These are phyloP conservation scores for Flaveria floridana DNA, from an alignment of 140 eudicot species.

Conservation along the genomic window DNA sequence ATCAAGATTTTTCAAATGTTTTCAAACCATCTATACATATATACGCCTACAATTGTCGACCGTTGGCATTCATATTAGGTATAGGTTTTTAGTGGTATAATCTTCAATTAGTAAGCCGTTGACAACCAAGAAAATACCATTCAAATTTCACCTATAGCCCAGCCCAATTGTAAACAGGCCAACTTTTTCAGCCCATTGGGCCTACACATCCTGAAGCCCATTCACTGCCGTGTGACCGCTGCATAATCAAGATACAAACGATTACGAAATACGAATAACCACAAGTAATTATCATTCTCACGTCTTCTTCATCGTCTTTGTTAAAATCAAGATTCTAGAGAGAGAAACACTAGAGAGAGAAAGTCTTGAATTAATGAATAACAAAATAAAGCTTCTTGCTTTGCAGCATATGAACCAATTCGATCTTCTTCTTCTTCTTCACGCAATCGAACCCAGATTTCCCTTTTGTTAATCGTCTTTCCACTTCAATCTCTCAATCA, in stretches of 20 bases:
- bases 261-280: slow-evolving; percentile 3
- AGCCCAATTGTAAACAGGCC: not conserved
- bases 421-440: slow-evolving; percentile 21
- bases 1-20: not conserved
- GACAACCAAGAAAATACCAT: not conserved
- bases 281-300: slow-evolving; percentile 22
- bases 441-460: slow-evolving; percentile 37
- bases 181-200: not conserved
- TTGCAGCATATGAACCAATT: slow-evolving; percentile 5
- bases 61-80: slow-evolving; percentile 18
- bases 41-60: slow-evolving; percentile 4
- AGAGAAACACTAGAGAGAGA: slow-evolving; percentile 30
- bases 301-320: slow-evolving; percentile 26
- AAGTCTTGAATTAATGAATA: not conserved
- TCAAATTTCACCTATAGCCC: not conserved
- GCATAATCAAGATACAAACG: slow-evolving; percentile 16
- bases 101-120: slow-evolving; percentile 30
- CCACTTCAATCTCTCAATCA: slow-evolving; percentile 13
- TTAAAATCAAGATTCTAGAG: slow-evolving; percentile 20
- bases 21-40: not conserved
- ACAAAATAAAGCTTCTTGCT: slow-evolving; percentile 36
- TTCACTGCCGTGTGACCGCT: not conserved
- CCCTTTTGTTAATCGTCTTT: slow-evolving; percentile 15
- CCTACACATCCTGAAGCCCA: not conserved
- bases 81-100: not conserved